Evolutionary conservation across 2,329 filamentous ascomycete genomes (phyloP).

Genomic region (Fusarium kyushuense): DNA sequence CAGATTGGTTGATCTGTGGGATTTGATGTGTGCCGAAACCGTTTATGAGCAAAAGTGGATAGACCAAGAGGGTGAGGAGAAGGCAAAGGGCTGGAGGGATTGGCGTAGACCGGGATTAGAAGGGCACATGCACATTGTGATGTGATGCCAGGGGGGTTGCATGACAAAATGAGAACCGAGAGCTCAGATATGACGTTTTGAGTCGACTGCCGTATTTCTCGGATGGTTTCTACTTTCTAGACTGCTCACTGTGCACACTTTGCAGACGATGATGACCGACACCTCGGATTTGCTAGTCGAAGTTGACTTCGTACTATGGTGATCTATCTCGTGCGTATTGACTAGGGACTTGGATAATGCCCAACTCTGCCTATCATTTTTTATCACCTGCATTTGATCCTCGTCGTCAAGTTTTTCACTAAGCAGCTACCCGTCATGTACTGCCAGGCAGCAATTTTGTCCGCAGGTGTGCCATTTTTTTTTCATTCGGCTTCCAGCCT

Average conservation of each 20-base stretch:
- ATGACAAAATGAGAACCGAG: conserved; percentile 40
- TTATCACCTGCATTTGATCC: conserved; percentile 31
- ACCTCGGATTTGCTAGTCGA: conserved; percentile 25
- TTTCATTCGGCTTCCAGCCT: conserved; percentile 12
- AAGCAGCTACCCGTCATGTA: conserved; percentile 33
- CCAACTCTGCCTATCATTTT: conserved; percentile 23
- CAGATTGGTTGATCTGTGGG: conserved; percentile 33
- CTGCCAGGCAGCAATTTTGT: conserved; percentile 35
- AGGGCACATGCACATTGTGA: conserved; percentile 41
- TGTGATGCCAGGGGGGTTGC: conserved; percentile 37
- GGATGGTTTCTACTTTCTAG: not conserved
- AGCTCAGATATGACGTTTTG: conserved; percentile 40
- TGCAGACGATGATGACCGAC: conserved; percentile 28
- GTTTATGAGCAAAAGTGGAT: conserved; percentile 36
- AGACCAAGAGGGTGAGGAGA: conserved; percentile 13
- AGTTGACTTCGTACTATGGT: conserved; percentile 10
- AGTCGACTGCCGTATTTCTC: conserved; percentile 33
- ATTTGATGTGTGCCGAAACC: conserved; percentile 30
- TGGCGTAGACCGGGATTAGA: conserved; percentile 33
- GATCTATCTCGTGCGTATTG: conserved; percentile 16
- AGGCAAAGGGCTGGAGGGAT: conserved; percentile 31
- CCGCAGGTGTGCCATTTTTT: conserved; percentile 1
- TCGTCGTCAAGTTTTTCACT: conserved; percentile 27
- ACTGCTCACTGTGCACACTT: not conserved
- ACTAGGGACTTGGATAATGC: conserved; percentile 23